phyloP scores from a whole-genome alignment of 495 filamentous ascomycete species.

The Aeminium ludgeri region DNA sequence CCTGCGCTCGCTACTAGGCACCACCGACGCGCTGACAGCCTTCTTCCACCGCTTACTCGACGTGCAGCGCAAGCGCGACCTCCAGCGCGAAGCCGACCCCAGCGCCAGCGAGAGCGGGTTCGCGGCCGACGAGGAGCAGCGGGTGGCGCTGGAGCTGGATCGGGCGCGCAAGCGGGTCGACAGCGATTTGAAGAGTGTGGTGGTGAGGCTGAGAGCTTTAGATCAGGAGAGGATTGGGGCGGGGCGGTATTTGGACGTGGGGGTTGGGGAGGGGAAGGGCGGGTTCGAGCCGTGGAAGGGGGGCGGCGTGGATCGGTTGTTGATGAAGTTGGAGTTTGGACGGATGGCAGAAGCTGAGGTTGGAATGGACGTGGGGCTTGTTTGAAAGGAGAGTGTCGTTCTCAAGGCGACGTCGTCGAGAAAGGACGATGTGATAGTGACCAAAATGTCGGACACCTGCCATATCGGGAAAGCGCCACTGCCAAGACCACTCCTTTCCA shows the following conservation, averaged over 20 bases:
- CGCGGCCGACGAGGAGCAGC: slow-evolving; percentile 52
- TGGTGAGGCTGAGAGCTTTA: slow-evolving; percentile 41
- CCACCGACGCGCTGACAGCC: slow-evolving; percentile 61
- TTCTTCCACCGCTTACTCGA: slow-evolving; percentile 52
- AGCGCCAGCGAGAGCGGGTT: slow-evolving; percentile 55
- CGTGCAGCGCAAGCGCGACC: slow-evolving; percentile 55
- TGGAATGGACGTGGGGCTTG: too few relatives aligned
- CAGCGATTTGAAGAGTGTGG: slow-evolving; percentile 43
- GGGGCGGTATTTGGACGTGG: slow-evolving; percentile 2
- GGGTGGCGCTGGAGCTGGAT: slow-evolving; percentile 42
- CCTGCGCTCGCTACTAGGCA: slow-evolving; percentile 51
- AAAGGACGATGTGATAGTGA: too few relatives aligned
- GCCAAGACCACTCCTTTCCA: too few relatives aligned
- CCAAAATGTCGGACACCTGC: too few relatives aligned
- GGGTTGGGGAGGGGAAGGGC: slow-evolving; percentile 20
- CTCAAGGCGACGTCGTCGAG: too few relatives aligned
- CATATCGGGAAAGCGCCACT: too few relatives aligned
- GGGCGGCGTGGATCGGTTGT: slow-evolving; percentile 57
- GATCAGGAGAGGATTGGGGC: slow-evolving; percentile 31
- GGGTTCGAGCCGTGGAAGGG: slow-evolving; percentile 46
- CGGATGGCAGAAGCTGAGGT: slow-evolving; percentile 21
- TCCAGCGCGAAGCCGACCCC: slow-evolving; percentile 63
- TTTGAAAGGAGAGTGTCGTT: too few relatives aligned
- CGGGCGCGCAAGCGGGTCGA: slow-evolving; percentile 36
- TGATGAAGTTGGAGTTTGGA: slow-evolving; percentile 76